Evolutionary conservation across 169 alveolate species (phyloP).

Genomic region (Sarcocystis neurona): DNA sequence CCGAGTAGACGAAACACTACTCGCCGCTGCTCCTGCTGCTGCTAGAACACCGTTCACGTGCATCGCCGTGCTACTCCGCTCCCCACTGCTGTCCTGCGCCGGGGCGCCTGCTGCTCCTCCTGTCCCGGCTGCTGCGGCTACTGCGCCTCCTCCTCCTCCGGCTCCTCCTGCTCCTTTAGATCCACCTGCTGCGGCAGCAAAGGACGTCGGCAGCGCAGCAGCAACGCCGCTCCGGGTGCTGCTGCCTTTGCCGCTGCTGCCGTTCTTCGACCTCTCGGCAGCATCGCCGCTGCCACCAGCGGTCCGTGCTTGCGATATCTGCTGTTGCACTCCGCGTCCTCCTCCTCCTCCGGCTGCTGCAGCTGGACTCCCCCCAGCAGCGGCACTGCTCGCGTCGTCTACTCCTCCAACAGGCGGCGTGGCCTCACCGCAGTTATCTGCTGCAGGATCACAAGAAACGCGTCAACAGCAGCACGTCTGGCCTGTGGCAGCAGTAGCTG

Average conservation of each 20-base stretch:
- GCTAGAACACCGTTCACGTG: neutral
- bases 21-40: neutral
- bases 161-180: no score
- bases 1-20: no score
- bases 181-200: no score
- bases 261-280: neutral
- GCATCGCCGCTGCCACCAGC: no score
- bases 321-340: no score
- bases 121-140: constrained; percentile 10
- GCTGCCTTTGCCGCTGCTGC: neutral
- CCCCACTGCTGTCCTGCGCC: neutral
- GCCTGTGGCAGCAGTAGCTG: no score
- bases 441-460: neutral
- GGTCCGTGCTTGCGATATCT: no score
- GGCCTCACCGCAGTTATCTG: neutral
- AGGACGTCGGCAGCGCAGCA: no score
- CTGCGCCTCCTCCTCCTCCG: neutral
- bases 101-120: constrained; percentile 4
- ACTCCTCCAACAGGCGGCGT: no score
- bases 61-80: neutral
- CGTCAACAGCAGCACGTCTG: neutral
- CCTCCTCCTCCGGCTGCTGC: neutral
- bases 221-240: neutral
- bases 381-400: no score
- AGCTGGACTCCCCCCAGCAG: neutral